Percentiles rank a stretch among this genome's conserved stretches.
Conservation (phyloP, 2,329 filamentous ascomycete genomes). For the Endothia cerciana region DNA sequence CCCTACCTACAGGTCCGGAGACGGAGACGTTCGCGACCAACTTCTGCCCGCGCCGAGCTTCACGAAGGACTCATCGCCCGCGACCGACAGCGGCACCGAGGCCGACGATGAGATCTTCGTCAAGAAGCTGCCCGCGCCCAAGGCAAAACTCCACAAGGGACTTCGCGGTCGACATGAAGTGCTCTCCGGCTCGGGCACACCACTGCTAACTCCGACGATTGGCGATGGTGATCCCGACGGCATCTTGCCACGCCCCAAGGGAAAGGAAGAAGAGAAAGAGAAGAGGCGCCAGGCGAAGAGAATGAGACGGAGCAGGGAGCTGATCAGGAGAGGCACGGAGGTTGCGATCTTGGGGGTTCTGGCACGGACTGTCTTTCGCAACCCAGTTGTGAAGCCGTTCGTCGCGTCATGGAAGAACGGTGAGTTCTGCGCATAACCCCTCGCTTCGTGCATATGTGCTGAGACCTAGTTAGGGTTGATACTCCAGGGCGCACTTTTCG, state of each 20-base stretch:
- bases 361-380: conserved; percentile 51
- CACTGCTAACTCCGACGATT: conserved; percentile 53
- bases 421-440: conserved; percentile 36
- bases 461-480: conserved; percentile 47
- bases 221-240: conserved; percentile 46
- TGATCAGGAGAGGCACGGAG: conserved; percentile 58
- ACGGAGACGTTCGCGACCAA: conserved; percentile 33
- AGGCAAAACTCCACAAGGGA: conserved; percentile 74
- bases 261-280: conserved; percentile 21
- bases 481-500: conserved; percentile 42
- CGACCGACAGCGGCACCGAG: conserved; percentile 90
- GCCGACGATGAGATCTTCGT: conserved; percentile 92
- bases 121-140: conserved; percentile 82
- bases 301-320: conserved; percentile 51
- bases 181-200: conserved; percentile 59
- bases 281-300: conserved; percentile 36
- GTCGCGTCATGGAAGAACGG: conserved; percentile 54
- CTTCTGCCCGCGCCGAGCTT: conserved; percentile 38
- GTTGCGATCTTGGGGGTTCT: conserved; percentile 54
- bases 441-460: neutral
- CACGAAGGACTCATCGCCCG: conserved; percentile 59
- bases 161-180: conserved; percentile 64
- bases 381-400: conserved; percentile 50
- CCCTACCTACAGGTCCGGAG: conserved; percentile 30
- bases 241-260: conserved; percentile 32